Evolutionary conservation across 768 basidiomycete species (phyloP).

Genomic region (Lentinula sp.): DNA sequence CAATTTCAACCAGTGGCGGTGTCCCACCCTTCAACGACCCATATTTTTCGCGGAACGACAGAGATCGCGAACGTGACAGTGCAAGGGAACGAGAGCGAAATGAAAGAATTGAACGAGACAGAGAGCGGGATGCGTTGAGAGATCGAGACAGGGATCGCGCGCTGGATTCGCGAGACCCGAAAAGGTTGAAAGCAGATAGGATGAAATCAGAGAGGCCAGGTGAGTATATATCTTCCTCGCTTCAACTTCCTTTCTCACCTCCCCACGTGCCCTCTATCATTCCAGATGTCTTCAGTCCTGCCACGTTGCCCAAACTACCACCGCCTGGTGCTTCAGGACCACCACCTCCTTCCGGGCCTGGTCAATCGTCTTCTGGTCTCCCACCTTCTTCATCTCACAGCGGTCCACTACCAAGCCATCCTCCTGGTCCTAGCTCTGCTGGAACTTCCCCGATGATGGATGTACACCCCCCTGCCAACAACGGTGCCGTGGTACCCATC

Average conservation of each 20-base stretch:
- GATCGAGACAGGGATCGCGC: constrained; percentile 29
- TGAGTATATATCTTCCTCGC: not conserved
- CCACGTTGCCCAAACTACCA: constrained; percentile 31
- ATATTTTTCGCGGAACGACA: constrained; percentile 9
- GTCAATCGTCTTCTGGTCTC: constrained; percentile 21
- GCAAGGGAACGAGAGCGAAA: constrained; percentile 6
- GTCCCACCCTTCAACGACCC: constrained; percentile 16
- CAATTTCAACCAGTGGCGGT: constrained; percentile 20
- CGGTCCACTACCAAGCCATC: constrained; percentile 8
- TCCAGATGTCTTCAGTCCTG: constrained; percentile 23
- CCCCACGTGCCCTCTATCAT: not conserved
- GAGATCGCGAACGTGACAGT: constrained; percentile 6
- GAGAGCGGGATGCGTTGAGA: constrained; percentile 24
- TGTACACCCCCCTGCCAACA: constrained; percentile 11
- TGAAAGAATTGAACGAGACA: constrained; percentile 12
- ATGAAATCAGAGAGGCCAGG: constrained; percentile 28
- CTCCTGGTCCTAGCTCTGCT: constrained; percentile 20
- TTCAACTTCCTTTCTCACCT: not conserved
- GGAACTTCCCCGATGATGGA: constrained; percentile 18
- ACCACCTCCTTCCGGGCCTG: constrained; percentile 18
- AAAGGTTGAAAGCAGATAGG: constrained; percentile 41
- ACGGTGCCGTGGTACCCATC: constrained; percentile 5
- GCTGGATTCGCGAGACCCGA: constrained; percentile 29
- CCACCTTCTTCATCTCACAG: constrained; percentile 23
- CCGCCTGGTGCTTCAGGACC: constrained; percentile 21